A percentile compares a stretch with the other conserved stretches of the same genome.
phyloP scores from a whole-genome alignment of 1,139 yeast species.

The Torulaspora pretoriensis region DNA sequence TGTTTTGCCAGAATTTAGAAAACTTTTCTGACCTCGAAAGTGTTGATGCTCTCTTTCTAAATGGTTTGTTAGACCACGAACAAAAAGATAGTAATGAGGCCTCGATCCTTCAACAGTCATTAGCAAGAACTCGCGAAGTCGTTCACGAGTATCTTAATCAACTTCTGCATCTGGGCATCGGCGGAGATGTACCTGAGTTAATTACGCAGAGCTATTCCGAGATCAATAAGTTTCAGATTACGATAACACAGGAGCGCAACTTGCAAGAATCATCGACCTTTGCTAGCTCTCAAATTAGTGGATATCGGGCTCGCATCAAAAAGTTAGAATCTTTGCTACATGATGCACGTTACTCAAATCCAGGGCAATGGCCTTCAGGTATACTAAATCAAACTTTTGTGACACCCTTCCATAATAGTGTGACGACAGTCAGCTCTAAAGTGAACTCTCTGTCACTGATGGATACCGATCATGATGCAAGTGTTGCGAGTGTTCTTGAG shows the following conservation, averaged over 20 bases:
- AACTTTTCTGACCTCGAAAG: constrained; percentile 29
- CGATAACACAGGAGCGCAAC: constrained; percentile 1
- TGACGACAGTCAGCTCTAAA: constrained; percentile 16
- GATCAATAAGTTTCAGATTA: constrained; percentile 14
- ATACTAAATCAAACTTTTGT: constrained; percentile 22
- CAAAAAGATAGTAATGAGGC: constrained; percentile 17
- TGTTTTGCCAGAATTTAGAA: constrained; percentile 34
- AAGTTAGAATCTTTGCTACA: constrained; percentile 64
- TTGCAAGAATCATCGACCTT: constrained; percentile 32
- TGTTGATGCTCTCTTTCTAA: constrained; percentile 38
- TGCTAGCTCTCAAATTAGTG: constrained; percentile 43
- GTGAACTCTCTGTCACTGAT: constrained; percentile 7
- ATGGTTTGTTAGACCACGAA: constrained; percentile 38
- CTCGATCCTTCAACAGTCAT: constrained; percentile 1
- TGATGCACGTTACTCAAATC: constrained; percentile 57
- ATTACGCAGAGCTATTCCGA: constrained; percentile 49
- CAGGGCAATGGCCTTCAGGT: constrained; percentile 53
- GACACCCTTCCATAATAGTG: constrained; percentile 20
- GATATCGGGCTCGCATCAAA: constrained; percentile 55
- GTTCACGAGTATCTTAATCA: constrained; percentile 37
- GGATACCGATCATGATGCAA: constrained; percentile 9
- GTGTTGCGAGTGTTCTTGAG: constrained; percentile 6
- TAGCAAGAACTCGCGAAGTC: constrained; percentile 33
- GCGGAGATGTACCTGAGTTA: constrained; percentile 40
- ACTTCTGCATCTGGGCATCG: constrained; percentile 31